phyloP scores from a whole-genome alignment of 73 alveolate species.

The Paramecium biaurelia region DNA sequence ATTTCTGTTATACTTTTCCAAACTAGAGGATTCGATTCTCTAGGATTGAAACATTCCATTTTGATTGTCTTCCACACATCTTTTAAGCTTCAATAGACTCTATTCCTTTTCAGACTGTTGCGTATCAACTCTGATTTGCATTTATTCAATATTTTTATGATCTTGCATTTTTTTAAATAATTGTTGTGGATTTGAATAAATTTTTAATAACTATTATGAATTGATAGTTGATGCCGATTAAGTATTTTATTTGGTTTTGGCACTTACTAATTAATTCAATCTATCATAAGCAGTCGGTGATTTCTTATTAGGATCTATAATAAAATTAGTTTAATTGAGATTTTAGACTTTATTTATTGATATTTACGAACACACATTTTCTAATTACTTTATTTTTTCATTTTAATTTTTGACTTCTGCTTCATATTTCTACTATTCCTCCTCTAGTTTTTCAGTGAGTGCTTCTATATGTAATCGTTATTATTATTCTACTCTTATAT shows the following conservation, averaged over 20 bases:
- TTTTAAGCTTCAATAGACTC: not conserved
- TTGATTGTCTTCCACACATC: not conserved
- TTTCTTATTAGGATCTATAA: not conserved
- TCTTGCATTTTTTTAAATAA: not conserved
- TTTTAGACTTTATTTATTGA: slow-evolving; percentile 4
- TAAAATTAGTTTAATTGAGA: slow-evolving; percentile 8
- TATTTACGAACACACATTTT: not conserved
- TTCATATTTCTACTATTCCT: not conserved
- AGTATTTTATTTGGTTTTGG: not conserved
- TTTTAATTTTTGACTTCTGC: not conserved
- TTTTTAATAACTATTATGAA: not conserved
- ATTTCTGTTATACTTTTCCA: not conserved
- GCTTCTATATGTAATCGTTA: slow-evolving; percentile 22
- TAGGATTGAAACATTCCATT: not conserved
- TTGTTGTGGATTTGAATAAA: not conserved
- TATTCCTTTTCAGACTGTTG: not conserved
- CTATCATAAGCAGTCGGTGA: not conserved
- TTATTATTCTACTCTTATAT: slow-evolving; percentile 37
- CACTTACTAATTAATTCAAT: not conserved
- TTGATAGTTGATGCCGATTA: not conserved
- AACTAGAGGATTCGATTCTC: not conserved
- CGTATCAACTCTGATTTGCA: not conserved
- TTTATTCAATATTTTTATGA: not conserved
- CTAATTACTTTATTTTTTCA: not conserved
- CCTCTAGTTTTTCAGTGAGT: not conserved